Evolutionary conservation across 108 stramenopile species (phyloP), one percentile per base, ranked within the genome.

Genomic region (Nitzschia sp.): DNA sequence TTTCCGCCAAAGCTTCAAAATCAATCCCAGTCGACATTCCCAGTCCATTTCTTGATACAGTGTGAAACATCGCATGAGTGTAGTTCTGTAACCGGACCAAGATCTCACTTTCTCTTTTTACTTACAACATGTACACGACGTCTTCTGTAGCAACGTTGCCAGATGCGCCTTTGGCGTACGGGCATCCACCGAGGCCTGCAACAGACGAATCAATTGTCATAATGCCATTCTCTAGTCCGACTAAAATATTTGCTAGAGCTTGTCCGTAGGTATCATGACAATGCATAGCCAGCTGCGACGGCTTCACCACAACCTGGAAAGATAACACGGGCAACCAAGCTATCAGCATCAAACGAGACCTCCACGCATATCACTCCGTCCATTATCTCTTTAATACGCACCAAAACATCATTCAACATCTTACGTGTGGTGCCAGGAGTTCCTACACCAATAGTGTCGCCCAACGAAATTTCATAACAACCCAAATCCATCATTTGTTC

Each of bases 111-210:
- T 19, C n/a, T 29, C n/a, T 19, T 21, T 11, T 30, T 59, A 75
- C 79, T 76, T 76, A 64, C 63, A 94, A 61, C 92, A 96, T 92
- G 76, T 94, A 96, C n/a, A 96, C 86, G 21, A 93, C 88, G 77
- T 97, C 96, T 82, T 97, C 96, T 2, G 96, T 95, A 0, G 96
- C 93, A 19, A 97, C 89, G 79, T 97, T 97, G 23, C 96, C 96
- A 35, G 86, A 86, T 6, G 96, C 94, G 24, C 94, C 94, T 30
- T 66, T 59, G 17, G 96, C 96, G 67, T 95, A 97, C 0, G 96
- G 96, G 53, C 96, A 97, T 0, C 72, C 72, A 27, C 96, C 96
- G 17, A 97, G 67, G 2, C 96, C 96, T 11, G 88, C 91, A 21
- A 94, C 91, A 21, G 92, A 89, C 9, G 88, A 75, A 46, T 97